Conservation (phyloP, 169 alveolate genomes). For the Eimeria tenella region DNA sequence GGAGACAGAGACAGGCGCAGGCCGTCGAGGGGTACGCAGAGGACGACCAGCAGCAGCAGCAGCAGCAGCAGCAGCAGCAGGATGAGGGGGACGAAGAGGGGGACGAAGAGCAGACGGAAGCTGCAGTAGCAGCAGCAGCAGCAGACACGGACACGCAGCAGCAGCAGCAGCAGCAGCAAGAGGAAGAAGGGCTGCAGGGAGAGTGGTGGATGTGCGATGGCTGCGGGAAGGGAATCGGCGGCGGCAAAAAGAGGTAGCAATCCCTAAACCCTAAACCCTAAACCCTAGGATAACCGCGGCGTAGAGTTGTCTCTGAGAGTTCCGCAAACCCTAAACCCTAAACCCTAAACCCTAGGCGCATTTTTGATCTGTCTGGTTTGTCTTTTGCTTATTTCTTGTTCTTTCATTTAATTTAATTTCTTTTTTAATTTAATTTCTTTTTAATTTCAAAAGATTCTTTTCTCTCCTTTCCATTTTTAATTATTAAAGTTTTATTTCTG, state of each 20-base stretch:
- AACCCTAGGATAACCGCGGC: background rate
- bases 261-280: too few species aligned
- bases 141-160: too few species aligned
- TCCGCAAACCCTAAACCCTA: too few species aligned
- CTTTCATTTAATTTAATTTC: too few species aligned
- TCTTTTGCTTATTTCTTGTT: too few species aligned
- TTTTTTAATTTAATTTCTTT: too few species aligned
- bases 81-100: background rate
- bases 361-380: too few species aligned
- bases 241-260: slow-evolving; percentile 82
- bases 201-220: slow-evolving; percentile 93
- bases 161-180: background rate
- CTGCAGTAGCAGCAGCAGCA: too few species aligned
- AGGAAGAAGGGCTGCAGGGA: background rate
- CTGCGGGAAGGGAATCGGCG: slow-evolving; percentile 89
- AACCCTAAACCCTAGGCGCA: too few species aligned
- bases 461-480: too few species aligned
- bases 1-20: slow-evolving; percentile 68
- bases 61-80: background rate
- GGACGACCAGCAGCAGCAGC: background rate
- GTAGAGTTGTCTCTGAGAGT: background rate
- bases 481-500: too few species aligned
- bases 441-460: too few species aligned
- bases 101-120: background rate
- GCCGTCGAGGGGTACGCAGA: background rate